Percentiles rank a stretch among this genome's conserved stretches.
These are phyloP conservation scores for Tetrahymena malaccensis DNA, from an alignment of 73 alveolate species.

Conservation along the genomic window DNA sequence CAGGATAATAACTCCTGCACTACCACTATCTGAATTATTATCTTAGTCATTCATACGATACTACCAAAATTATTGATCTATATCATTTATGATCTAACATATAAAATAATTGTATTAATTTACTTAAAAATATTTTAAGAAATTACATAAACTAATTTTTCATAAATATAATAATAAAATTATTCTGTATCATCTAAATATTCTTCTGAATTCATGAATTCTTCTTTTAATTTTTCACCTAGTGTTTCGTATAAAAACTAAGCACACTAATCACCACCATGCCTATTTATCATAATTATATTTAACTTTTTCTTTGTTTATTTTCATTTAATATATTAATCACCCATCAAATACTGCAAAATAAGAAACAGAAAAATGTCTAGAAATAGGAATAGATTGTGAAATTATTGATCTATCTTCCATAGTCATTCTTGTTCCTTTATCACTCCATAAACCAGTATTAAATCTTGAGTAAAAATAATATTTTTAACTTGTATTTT, in stretches of 20 bases:
- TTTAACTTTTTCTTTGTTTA: too few species aligned
- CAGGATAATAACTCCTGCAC: constrained; percentile 56
- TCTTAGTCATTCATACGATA: constrained; percentile 3
- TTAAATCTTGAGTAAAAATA: neutral
- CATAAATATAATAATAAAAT: neutral
- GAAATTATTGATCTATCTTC: constrained; percentile 23
- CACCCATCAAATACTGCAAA: constrained; percentile 72
- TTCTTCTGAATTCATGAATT: constrained; percentile 2
- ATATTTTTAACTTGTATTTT: neutral
- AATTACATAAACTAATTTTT: neutral
- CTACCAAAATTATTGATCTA: constrained; percentile 2
- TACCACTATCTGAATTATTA: constrained; percentile 34
- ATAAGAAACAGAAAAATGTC: constrained; percentile 48
- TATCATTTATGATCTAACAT: neutral
- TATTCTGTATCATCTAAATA: neutral
- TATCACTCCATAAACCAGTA: constrained; percentile 9
- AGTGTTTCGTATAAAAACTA: constrained; percentile 45
- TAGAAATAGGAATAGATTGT: constrained; percentile 23
- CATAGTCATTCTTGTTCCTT: constrained; percentile 22
- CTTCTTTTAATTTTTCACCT: constrained; percentile 35
- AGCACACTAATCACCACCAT: constrained; percentile 63
- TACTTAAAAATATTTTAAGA: neutral
- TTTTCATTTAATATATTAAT: too few species aligned
- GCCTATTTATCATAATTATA: neutral
- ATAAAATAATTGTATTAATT: neutral